Conservation (phyloP, 1,284 basidiomycete species). For the Chalciporus piperatoides region DNA sequence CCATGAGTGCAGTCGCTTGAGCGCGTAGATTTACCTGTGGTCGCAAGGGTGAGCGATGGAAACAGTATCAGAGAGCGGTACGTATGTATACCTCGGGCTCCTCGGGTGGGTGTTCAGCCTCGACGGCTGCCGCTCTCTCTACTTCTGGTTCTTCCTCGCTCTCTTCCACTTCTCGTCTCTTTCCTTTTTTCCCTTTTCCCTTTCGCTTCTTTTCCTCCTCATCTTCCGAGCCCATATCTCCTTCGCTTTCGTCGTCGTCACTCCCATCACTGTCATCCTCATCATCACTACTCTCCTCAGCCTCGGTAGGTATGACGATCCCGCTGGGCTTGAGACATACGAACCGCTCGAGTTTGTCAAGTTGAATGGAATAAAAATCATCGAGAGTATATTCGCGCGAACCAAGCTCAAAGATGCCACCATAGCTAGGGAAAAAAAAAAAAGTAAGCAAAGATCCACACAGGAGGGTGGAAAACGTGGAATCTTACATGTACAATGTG, state of each 20-base stretch:
- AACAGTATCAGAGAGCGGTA: not conserved
- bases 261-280: conserved; percentile 51
- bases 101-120: not conserved
- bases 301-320: conserved; percentile 59
- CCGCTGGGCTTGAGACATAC: conserved; percentile 67
- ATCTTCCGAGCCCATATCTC: conserved; percentile 3
- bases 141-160: conserved; percentile 17
- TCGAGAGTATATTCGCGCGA: conserved; percentile 83
- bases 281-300: conserved; percentile 57
- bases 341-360: conserved; percentile 81
- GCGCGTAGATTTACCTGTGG: conserved; percentile 47
- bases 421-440: conserved; percentile 68
- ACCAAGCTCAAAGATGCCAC: conserved; percentile 82
- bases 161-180: conserved; percentile 6
- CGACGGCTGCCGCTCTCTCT: not conserved
- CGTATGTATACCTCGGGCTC: conserved; percentile 14
- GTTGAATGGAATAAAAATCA: conserved; percentile 73
- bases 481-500: conserved; percentile 75
- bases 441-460: not conserved
- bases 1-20: conserved; percentile 71
- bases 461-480: too few relatives aligned
- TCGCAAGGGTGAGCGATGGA: not conserved
- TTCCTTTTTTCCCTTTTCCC: conserved; percentile 5
- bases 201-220: conserved; percentile 17
- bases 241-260: conserved; percentile 34